phyloP scores from a whole-genome alignment of 352 stramenopile species.

The Phytopythium cucurbitacearum region DNA sequence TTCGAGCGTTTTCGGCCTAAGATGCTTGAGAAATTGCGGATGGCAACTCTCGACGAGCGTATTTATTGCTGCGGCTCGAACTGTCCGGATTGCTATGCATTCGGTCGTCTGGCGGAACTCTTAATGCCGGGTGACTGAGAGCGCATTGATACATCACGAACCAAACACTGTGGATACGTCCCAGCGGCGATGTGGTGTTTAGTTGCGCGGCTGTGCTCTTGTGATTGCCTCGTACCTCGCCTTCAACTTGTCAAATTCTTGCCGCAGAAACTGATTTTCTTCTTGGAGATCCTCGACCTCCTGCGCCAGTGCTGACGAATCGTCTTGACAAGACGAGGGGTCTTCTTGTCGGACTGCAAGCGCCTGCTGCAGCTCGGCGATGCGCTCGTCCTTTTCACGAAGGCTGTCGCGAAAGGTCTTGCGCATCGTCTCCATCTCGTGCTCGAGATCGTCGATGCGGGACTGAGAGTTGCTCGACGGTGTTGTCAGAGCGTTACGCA shows the following conservation, averaged over 20 bases:
- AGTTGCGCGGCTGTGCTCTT: background rate
- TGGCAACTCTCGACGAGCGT: too few species aligned
- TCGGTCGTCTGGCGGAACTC: background rate
- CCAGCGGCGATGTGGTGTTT: background rate
- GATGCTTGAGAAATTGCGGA: background rate
- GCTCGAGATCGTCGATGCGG: conserved; percentile 15
- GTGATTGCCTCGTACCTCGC: conserved; percentile 40
- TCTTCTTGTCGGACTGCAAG: background rate
- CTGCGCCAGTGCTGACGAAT: conserved; percentile 13
- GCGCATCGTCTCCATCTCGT: conserved; percentile 35
- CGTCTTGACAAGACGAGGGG: conserved; percentile 5
- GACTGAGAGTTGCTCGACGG: background rate
- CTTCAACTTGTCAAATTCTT: conserved; percentile 69
- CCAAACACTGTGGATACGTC: too few species aligned
- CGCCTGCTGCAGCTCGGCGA: conserved; percentile 36
- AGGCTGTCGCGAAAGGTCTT: conserved; percentile 50
- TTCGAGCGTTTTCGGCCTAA: conserved; percentile 19
- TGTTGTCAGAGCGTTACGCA: background rate
- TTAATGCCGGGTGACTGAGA: background rate
- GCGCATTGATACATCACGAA: too few species aligned
- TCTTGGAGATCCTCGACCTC: conserved; percentile 54
- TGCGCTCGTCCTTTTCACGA: conserved; percentile 55
- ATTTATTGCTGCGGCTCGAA: too few species aligned
- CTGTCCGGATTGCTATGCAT: background rate
- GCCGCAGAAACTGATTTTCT: conserved; percentile 61